phyloP scores from a whole-genome alignment of 805 yeast species.

The Groenewaldozyma tartarivorans region DNA sequence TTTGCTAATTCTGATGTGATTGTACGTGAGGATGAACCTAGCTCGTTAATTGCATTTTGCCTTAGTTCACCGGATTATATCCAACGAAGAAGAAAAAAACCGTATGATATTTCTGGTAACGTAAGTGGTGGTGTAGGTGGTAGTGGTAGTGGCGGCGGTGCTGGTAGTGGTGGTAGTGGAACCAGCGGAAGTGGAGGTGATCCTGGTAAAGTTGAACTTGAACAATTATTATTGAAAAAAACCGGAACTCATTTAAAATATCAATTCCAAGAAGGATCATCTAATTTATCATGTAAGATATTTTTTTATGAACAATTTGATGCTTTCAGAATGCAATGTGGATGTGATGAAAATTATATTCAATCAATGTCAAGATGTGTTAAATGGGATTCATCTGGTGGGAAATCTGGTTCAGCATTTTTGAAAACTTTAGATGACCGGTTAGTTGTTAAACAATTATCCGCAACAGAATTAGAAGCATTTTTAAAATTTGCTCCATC shows the following conservation, averaged over 20 bases:
- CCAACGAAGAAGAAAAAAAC: slow-evolving; percentile 41
- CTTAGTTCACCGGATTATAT: slow-evolving; percentile 75
- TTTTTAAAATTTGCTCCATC: slow-evolving; percentile 94
- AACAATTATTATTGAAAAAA: slow-evolving; percentile 63
- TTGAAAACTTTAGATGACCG: slow-evolving; percentile 86
- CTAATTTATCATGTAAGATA: slow-evolving; percentile 81
- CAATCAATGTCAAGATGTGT: slow-evolving; percentile 89
- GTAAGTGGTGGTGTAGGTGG: slow-evolving; percentile 12
- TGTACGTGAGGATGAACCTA: slow-evolving; percentile 93
- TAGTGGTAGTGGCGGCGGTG: slow-evolving; percentile 2
- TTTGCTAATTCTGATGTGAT: slow-evolving; percentile 91
- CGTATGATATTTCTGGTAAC: no score
- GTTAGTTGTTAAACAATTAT: slow-evolving; percentile 78
- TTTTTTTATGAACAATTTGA: slow-evolving; percentile 96
- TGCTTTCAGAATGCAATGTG: slow-evolving; percentile 81
- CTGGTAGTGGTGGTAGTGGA: slow-evolving; percentile 1
- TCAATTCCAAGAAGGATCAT: slow-evolving; percentile 79
- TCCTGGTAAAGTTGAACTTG: slow-evolving; percentile 31
- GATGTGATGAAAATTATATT: slow-evolving; percentile 61
- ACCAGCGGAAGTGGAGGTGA: slow-evolving; percentile 5
- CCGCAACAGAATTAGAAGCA: slow-evolving; percentile 83
- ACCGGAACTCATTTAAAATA: slow-evolving; percentile 87
- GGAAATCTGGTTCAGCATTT: slow-evolving; percentile 92
- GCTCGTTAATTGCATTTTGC: slow-evolving; percentile 89
- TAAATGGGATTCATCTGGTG: slow-evolving; percentile 94